Percentiles rank a stretch among this genome's conserved stretches.
phyloP scores from a whole-genome alignment of 2,329 filamentous ascomycete genomes.

The Domatiomyces globalis region DNA sequence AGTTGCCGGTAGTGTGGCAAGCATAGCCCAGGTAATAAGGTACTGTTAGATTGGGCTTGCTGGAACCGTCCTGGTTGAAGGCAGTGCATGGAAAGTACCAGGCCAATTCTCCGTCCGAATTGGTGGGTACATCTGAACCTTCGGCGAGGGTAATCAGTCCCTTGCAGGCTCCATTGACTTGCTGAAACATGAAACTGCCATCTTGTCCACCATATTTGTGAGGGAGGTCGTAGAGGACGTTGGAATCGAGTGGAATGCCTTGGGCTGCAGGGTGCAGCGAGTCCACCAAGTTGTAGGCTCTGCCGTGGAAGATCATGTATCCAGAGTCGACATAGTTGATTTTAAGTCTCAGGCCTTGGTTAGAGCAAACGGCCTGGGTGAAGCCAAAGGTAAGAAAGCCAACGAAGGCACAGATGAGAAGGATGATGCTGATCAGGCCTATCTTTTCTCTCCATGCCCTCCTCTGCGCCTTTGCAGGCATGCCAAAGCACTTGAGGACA shows the following conservation, averaged over 20 bases:
- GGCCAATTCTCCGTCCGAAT: constrained; percentile 58
- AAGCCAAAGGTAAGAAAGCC: constrained; percentile 97
- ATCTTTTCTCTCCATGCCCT: constrained; percentile 97
- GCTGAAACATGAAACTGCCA: constrained; percentile 94
- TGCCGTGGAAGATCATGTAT: constrained; percentile 94
- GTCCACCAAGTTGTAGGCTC: constrained; percentile 65
- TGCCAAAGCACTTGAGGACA: constrained; percentile 71
- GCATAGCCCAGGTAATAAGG: constrained; percentile 71
- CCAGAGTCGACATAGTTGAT: constrained; percentile 67
- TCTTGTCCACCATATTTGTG: constrained; percentile 76
- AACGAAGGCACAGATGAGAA: constrained; percentile 73
- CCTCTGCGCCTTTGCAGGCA: constrained; percentile 69
- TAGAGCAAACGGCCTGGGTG: constrained; percentile 70
- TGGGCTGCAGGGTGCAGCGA: constrained; percentile 68
- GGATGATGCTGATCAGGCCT: constrained; percentile 84
- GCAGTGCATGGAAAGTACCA: constrained; percentile 95
- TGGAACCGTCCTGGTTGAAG: constrained; percentile 88
- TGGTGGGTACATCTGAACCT: constrained; percentile 65
- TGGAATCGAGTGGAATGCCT: constrained; percentile 59
- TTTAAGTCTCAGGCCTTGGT: constrained; percentile 56
- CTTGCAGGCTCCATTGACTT: constrained; percentile 96
- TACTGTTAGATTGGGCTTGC: constrained; percentile 56
- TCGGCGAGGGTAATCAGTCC: constrained; percentile 60
- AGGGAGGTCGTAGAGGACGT: constrained; percentile 76
- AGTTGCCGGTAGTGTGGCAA: constrained; percentile 64